These are phyloP conservation scores for Russula olivacea DNA, from an alignment of 768 basidiomycete species.

Conservation along the genomic window DNA sequence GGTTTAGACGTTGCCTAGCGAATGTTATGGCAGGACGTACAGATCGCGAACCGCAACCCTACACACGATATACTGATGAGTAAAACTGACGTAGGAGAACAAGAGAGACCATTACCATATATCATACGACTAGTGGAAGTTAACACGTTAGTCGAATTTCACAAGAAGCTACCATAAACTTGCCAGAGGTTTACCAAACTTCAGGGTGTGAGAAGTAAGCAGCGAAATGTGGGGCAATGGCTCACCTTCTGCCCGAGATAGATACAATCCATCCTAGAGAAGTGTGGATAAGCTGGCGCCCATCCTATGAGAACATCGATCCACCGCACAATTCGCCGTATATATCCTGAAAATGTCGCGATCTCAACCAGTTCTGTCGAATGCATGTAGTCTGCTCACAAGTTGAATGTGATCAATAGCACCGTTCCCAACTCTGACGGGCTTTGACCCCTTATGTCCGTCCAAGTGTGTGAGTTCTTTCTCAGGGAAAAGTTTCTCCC, in stretches of 20 bases:
- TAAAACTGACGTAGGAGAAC: not conserved
- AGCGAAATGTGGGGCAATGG: not conserved
- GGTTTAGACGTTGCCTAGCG: not conserved
- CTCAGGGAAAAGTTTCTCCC: slow-evolving; percentile 65
- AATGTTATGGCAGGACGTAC: slow-evolving; percentile 40
- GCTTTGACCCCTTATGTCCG: slow-evolving; percentile 80
- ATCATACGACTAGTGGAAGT: slow-evolving; percentile 44
- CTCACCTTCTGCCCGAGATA: slow-evolving; percentile 89
- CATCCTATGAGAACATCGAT: not conserved
- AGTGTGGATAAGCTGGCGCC: not conserved
- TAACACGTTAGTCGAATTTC: not conserved
- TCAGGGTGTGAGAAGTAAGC: not conserved
- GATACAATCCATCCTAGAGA: slow-evolving; percentile 83
- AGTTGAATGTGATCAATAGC: slow-evolving; percentile 91
- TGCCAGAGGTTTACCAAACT: slow-evolving; percentile 77
- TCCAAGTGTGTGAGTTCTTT: slow-evolving; percentile 86
- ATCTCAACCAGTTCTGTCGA: slow-evolving; percentile 7
- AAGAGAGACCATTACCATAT: slow-evolving; percentile 39
- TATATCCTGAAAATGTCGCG: slow-evolving; percentile 62
- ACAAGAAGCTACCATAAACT: slow-evolving; percentile 27
- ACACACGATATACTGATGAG: not conserved
- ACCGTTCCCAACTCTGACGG: slow-evolving; percentile 91
- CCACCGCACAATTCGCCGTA: slow-evolving; percentile 83
- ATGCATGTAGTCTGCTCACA: slow-evolving; percentile 36
- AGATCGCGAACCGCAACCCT: slow-evolving; percentile 48